These are phyloP conservation scores for Knufia fluminis DNA, from an alignment of 2,329 filamentous ascomycete genomes.

Conservation along the genomic window DNA sequence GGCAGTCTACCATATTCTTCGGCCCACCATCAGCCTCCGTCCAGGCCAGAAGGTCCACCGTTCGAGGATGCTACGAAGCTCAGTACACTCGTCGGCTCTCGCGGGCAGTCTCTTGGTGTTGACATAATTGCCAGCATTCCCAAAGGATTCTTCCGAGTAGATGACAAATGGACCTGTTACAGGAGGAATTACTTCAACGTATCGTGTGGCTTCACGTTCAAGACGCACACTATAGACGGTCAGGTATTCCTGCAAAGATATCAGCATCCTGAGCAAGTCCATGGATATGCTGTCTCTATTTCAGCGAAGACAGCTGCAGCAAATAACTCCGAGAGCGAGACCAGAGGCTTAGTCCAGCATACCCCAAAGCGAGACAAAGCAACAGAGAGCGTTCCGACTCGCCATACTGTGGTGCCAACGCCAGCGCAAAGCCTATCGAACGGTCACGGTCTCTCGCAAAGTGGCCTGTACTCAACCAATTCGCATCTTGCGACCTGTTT, in stretches of 20 bases:
- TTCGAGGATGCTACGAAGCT: slow-evolving; percentile 33
- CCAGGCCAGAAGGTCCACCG: slow-evolving; percentile 32
- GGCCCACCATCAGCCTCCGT: not conserved
- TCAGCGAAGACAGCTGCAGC: slow-evolving; percentile 52
- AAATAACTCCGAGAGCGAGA: slow-evolving; percentile 64
- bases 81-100: slow-evolving; percentile 29
- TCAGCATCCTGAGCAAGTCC: slow-evolving; percentile 48
- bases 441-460: slow-evolving; percentile 2
- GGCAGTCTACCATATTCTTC: not conserved
- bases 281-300: slow-evolving; percentile 72
- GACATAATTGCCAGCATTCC: slow-evolving; percentile 74
- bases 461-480: slow-evolving; percentile 10
- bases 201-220: slow-evolving; percentile 65
- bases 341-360: slow-evolving; percentile 78
- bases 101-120: slow-evolving; percentile 48
- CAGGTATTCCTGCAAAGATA: slow-evolving; percentile 49
- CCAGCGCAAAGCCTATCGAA: slow-evolving; percentile 49
- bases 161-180: slow-evolving; percentile 86
- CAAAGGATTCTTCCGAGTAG: slow-evolving; percentile 76
- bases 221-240: slow-evolving; percentile 47
- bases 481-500: not conserved
- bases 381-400: slow-evolving; percentile 62
- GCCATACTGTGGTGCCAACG: slow-evolving; percentile 48
- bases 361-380: slow-evolving; percentile 88
- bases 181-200: slow-evolving; percentile 86